Evolutionary conservation across 2,329 filamentous ascomycete species (phyloP).

Genomic region (Dactylellina cionopaga): DNA sequence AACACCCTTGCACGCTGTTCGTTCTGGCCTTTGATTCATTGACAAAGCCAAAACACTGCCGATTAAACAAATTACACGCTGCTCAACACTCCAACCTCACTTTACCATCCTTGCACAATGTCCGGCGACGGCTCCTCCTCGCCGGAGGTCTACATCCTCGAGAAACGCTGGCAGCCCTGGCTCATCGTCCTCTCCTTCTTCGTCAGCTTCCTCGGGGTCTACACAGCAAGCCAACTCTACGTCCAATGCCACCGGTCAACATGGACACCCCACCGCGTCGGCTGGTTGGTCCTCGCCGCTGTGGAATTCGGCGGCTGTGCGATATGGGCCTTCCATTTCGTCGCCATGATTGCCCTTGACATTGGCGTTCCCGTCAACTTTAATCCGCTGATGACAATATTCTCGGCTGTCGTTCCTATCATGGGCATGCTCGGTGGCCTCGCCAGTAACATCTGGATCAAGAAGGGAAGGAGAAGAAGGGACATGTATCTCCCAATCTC

Average conservation of each 20-base stretch:
- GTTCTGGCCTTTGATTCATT: slow-evolving; percentile 16
- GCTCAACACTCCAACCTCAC: slow-evolving; percentile 1
- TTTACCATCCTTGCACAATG: not conserved
- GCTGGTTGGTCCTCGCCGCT: slow-evolving; percentile 47
- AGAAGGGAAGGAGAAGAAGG: not conserved
- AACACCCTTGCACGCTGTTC: no score
- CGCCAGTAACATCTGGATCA: slow-evolving; percentile 13
- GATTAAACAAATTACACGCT: not conserved
- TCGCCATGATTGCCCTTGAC: slow-evolving; percentile 52
- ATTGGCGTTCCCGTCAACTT: slow-evolving; percentile 47
- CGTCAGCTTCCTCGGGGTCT: slow-evolving; percentile 49
- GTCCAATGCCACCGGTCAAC: slow-evolving; percentile 49
- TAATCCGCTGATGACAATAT: slow-evolving; percentile 44
- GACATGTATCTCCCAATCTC: no score
- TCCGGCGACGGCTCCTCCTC: slow-evolving; percentile 11
- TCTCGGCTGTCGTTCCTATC: slow-evolving; percentile 15
- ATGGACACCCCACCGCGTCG: slow-evolving; percentile 24
- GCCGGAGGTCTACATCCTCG: slow-evolving; percentile 37
- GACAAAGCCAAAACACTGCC: not conserved
- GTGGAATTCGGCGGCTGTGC: slow-evolving; percentile 49
- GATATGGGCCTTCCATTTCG: slow-evolving; percentile 52
- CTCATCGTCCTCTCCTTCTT: slow-evolving; percentile 50
- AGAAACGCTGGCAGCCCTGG: slow-evolving; percentile 49
- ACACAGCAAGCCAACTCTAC: slow-evolving; percentile 50
- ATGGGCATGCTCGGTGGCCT: not conserved